These are phyloP conservation scores for Crepidotus variabilis DNA, from an alignment of 768 basidiomycete genomes.

Conservation along the genomic window DNA sequence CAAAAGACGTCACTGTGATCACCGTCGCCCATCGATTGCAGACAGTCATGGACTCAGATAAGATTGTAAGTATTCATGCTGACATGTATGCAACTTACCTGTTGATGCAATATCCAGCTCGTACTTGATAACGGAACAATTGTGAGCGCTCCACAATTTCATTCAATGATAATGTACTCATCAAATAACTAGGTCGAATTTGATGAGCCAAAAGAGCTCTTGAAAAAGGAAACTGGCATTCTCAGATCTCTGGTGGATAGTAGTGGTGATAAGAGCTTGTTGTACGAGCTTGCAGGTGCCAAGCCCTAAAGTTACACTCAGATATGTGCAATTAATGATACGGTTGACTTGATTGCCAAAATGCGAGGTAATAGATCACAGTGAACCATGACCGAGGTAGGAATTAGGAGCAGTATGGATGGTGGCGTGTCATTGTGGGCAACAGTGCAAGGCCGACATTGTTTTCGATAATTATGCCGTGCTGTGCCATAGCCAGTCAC, in stretches of 20 bases:
- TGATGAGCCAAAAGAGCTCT: conserved; percentile 11
- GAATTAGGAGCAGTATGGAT: no score
- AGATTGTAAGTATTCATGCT: conserved; percentile 31
- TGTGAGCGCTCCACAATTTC: conserved; percentile 21
- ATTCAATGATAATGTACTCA: neutral
- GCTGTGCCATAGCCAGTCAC: no score
- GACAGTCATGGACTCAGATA: conserved; percentile 68
- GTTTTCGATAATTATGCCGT: no score
- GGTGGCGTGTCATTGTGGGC: no score
- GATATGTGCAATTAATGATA: no score
- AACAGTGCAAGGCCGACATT: no score
- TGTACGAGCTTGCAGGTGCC: no score
- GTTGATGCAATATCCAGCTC: conserved; percentile 26
- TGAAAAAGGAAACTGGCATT: conserved; percentile 9
- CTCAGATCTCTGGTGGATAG: conserved; percentile 16
- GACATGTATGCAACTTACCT: conserved; percentile 14
- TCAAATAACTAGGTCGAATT: conserved; percentile 13
- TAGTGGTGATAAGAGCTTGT: conserved; percentile 13
- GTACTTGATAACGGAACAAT: conserved; percentile 49
- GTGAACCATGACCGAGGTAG: no score
- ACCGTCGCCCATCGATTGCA: conserved; percentile 70
- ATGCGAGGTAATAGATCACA: no score
- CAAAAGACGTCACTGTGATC: conserved; percentile 54
- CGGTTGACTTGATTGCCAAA: no score
- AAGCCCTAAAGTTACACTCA: no score